Evolutionary conservation across 306 rosid species (phyloP), one percentile per base, ranked within the genome.

Genomic region (Vigna mungo): DNA sequence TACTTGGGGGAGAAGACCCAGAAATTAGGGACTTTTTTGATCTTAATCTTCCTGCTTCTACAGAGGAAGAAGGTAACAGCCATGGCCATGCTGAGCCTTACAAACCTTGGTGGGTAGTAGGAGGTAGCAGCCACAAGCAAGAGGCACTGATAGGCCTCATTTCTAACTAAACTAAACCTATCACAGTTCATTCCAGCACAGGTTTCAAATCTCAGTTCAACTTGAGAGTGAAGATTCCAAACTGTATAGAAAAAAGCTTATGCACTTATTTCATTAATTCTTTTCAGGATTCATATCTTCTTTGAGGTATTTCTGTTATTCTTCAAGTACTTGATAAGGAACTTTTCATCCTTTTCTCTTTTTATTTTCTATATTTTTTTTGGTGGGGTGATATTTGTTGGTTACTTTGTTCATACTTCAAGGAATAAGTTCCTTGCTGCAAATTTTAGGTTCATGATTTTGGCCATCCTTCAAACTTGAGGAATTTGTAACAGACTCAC

Each of bases 41-140:
- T 85, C 93, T 94, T 39, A 94, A 94, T 74, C 94, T 94, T 23
- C 98, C 98, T 34, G 84, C 98, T 46, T 88, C 98, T 78, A 75
- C 78, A 9, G 95, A 90, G 0, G 92, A 88, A 53, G 90, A 86
- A 53, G 83, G 84, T 39, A 73, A 61, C 17, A 80, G 79, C 69
- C 78, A 66, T 66, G 17, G 49, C 36, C 71, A 74, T 78, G 80
- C 83, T 39, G 88, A 75, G 20, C 71, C 87, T 65, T 62, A 83
- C 53, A 79, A 68, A 20, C 83, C 88, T 9, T 90, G 92, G 92
- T 90, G 90, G 92, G 82, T 73, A 32, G 74, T 81, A 32, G 79
- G 85, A 78, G 78, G 82, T 18, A 30, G 34, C 34, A 82, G 54
- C 54, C 86, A 62, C 78, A 83, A 77, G 62, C 89, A 82, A 41